Percentiles rank a stretch among this genome's conserved stretches.
Evolutionary conservation across 805 yeast species (phyloP).

Genomic region (Saccharomycopsis sp.): DNA sequence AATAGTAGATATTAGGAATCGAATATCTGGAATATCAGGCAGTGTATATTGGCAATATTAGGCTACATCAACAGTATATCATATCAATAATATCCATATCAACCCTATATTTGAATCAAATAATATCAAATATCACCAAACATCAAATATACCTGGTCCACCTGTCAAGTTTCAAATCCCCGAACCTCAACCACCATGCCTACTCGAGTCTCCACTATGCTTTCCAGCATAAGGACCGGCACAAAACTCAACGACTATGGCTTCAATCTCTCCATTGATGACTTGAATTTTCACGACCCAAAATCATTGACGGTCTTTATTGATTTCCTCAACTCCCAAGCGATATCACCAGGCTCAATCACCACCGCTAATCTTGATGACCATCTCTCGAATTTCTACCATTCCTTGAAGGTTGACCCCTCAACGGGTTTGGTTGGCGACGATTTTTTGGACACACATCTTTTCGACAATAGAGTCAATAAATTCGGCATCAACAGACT

Average conservation of each 20-base stretch:
- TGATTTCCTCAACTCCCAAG: constrained; percentile 23
- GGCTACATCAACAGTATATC: too few species aligned
- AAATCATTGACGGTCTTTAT: constrained; percentile 43
- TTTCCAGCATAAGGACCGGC: constrained; percentile 14
- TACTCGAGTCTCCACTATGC: constrained; percentile 9
- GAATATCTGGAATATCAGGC: too few species aligned
- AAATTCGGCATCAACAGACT: constrained; percentile 63
- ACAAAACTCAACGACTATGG: constrained; percentile 9
- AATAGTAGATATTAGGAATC: too few species aligned
- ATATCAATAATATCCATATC: too few species aligned
- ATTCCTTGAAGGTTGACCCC: constrained; percentile 33
- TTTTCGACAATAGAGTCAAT: constrained; percentile 30
- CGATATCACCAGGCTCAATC: not conserved
- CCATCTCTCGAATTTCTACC: constrained; percentile 24
- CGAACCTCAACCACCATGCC: constrained; percentile 6
- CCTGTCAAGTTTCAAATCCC: too few species aligned
- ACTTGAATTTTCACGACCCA: constrained; percentile 55
- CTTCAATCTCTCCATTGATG: constrained; percentile 27
- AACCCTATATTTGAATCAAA: too few species aligned
- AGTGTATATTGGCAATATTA: too few species aligned
- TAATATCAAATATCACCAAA: too few species aligned
- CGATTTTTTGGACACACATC: constrained; percentile 27
- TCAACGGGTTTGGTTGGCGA: constrained; percentile 37
- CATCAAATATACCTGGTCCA: too few species aligned
- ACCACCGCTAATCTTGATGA: constrained; percentile 14